Base-by-base conservation (phyloP, 441 rosid species). In the Hura crepitans region DNA sequence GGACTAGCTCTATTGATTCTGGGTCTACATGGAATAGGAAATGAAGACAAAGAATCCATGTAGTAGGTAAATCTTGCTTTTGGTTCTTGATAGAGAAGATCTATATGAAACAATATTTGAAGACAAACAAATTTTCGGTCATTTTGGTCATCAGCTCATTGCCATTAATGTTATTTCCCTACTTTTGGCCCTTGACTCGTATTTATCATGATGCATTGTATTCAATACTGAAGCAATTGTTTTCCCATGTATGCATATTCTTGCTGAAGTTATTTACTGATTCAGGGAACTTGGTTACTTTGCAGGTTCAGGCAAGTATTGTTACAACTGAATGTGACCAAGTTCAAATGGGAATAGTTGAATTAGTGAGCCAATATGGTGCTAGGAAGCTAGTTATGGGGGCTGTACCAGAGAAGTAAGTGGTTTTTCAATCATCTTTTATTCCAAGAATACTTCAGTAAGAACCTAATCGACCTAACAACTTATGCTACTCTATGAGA, bases 301-400 rank as follows among this genome's bases (percentile, higher is more conserved):
- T 78, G 71, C 83, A 90, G 93, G 89, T 84, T 53, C 79, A 81
- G 72, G 80, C 78, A 30, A 79, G 84, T 47, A 58, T 78, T 35
- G 25, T 84, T 55, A 75, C 77, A 43, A 56, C 71, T 72, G 91
- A 86, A 76, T 79, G 81, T 76, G 87, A 82, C 63, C 86, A 81
- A 66, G 85, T 88, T 73, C 81, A 78, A 0, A 77, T 76, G 72
- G 93, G 89, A 54, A 83, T 86, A 67, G 69, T 87, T 50, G 82
- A 90, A 53, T 76, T 86, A 71, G 78, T 87, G 51, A 71, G 63
- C 62, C 72, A 23, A 76, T 78, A 79, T 62, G 72, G 77, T 47
- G 78, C 83, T 58, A 81, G 76, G 79, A 85, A 76, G 77, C 89
- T 90, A 73, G 85, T 90, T 60, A 87, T 90, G 81, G 91, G 93